Conservation (phyloP, 2,329 filamentous ascomycete species). For the Fusarium albidum region DNA sequence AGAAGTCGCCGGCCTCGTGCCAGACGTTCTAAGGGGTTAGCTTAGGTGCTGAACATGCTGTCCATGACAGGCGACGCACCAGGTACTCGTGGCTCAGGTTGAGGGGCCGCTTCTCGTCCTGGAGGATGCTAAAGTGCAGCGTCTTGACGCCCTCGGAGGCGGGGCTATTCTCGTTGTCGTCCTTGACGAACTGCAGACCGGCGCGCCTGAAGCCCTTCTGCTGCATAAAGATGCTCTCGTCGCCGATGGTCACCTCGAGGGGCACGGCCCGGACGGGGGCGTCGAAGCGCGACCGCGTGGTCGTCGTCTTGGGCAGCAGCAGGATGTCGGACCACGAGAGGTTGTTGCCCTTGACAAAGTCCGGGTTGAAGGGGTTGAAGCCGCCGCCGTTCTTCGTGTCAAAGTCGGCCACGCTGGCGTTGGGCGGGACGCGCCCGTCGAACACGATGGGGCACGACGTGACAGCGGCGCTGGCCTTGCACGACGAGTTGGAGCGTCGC, state of each 20-base stretch:
- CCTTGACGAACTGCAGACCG: slow-evolving; percentile 32
- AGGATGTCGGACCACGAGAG: slow-evolving; percentile 61
- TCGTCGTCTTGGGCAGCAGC: slow-evolving; percentile 48
- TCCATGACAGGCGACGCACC: slow-evolving; percentile 38
- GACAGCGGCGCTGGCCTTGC: slow-evolving; percentile 11
- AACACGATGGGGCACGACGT: slow-evolving; percentile 49
- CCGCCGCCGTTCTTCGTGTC: slow-evolving; percentile 48
- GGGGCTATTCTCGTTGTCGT: slow-evolving; percentile 57
- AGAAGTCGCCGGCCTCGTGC: slow-evolving; percentile 56
- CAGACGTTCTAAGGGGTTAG: slow-evolving; percentile 46
- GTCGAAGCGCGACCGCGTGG: slow-evolving; percentile 48
- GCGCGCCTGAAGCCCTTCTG: slow-evolving; percentile 69
- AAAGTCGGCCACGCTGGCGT: slow-evolving; percentile 50
- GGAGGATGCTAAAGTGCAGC: slow-evolving; percentile 67
- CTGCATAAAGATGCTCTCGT: slow-evolving; percentile 66
- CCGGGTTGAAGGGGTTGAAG: slow-evolving; percentile 56
- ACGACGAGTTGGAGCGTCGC: slow-evolving; percentile 3
- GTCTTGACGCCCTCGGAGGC: slow-evolving; percentile 64
- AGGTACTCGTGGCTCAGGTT: slow-evolving; percentile 70
- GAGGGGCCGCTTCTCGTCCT: slow-evolving; percentile 58
- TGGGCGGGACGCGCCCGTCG: slow-evolving; percentile 55
- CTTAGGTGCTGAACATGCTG: rapidly evolving
- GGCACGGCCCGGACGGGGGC: slow-evolving; percentile 52
- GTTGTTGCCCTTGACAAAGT: slow-evolving; percentile 61
- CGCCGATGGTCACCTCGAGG: slow-evolving; percentile 63